Base-by-base conservation (phyloP, 148 eudicot genomes). In the Camellia lanceoleosa region DNA sequence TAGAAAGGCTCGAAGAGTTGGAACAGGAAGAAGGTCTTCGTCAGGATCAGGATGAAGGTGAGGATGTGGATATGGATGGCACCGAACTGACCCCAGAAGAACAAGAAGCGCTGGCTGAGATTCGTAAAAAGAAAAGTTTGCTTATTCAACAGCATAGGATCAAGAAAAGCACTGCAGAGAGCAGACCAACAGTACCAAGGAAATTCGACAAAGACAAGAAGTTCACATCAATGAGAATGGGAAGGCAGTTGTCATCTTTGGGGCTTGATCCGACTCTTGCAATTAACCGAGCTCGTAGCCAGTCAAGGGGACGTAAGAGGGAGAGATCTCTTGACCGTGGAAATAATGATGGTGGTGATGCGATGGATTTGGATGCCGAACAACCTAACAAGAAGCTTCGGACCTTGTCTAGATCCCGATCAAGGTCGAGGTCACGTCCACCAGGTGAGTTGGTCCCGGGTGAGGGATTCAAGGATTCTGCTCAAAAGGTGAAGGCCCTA, bases 251-350 rank as follows among this genome's bases (percentile, higher is more conserved):
- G 51, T 79, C 91, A n/a, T 64, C 84, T 46, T 38, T 95, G 65
- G 98, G 98, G 52, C 80, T 95, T 0, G 98, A 95, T 74, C 97
- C 97, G 7, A 75, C 91, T 15, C 78, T 80, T 61, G 98, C 96
- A 5, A 87, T 93, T 16, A 74, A 86, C 9, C 79, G 98, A 18
- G 91, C 92, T 16, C 92, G 93, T 23, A 95, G 97, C 82, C 86
- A 82, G 73, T 91, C 97, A 13, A 88, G 97, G 80, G 98, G 98
- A 16, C 89, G 96, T 43, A 95, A 95, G 93, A 88, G 98, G 85
- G 89, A 93, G 67, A 92, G 98, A 79, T 93, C 97, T 3, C 42
- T 74, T 13, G 89, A 80, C 16, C 64, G 71, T 13, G 71, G 79
- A 16, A 80, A 64, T 68, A 20, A 16, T 20, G 75, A 81, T 54